Base-by-base conservation (phyloP, 352 stramenopile genomes). In the Phytophthora ramorum region DNA sequence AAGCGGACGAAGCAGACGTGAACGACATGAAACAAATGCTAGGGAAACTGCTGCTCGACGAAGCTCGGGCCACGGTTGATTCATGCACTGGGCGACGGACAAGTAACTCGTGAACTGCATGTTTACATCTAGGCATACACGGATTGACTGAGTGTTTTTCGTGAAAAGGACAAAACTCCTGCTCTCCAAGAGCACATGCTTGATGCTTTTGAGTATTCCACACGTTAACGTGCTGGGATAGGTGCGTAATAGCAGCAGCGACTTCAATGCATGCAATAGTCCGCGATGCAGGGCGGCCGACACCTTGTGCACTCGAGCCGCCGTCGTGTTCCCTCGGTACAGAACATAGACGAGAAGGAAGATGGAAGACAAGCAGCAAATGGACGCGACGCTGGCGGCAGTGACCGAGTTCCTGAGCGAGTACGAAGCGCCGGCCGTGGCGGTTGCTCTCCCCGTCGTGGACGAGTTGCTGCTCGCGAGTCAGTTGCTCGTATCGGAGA, bases 11-110 rank as follows among this genome's bases (percentile, higher is more conserved):
- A 38, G 54, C 54, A 9, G 62, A 70, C 17, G 62, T 70, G 16
- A 70, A 55, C n/a, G 46, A 65, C 20, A 70, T 70, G 62, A 65
- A 70, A 14, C 62, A 65, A 70, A 70, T 70, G 62, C 22, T 70
- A 4, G 37, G 61, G 1, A 70, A 70, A n/a, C 10, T 70, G 24
- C 9, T 70, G 38, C 55, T 70, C 3, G 62, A 69, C 13, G 54
- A 69, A 55, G 41, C 20, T 40, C 32, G 32, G 6, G 20, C 5
- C 24, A 7, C 40, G 7, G 40, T 24, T 22, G 10, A 24, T 26
- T 46, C 40, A 46, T 16, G 10, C 7, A 43, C n/a, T 26, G 17
- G n/a, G 17, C 17, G 8, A 19, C n/a, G 16, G 17, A 26, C n/a
- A 46, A 46, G 40, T 24, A 46, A 22, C 13, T 14, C n/a, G 40